A percentile compares a stretch with the other conserved stretches of the same genome.
phyloP scores from a whole-genome alignment of 345 rosid species.

The Brassica rapa region DNA sequence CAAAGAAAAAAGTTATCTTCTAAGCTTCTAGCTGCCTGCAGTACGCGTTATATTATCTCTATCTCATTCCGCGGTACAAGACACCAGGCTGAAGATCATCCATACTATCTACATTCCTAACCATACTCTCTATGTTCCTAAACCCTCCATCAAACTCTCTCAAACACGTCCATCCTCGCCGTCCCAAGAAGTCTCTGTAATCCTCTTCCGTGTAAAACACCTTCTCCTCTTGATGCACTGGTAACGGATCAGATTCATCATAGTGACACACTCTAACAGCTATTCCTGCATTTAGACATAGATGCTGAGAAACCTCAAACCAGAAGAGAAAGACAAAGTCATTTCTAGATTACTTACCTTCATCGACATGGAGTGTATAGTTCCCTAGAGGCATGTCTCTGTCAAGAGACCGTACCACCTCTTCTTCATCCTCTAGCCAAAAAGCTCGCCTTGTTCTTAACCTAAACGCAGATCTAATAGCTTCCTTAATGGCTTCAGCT shows the following conservation, averaged over 20 bases:
- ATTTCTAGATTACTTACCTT: conserved; percentile 70
- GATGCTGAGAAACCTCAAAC: not conserved
- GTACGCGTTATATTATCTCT: conserved; percentile 9
- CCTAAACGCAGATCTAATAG: conserved; percentile 76
- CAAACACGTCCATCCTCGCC: conserved; percentile 70
- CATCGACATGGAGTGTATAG: conserved; percentile 80
- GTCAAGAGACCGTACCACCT: conserved; percentile 76
- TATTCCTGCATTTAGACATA: conserved; percentile 50
- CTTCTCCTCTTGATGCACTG: conserved; percentile 76
- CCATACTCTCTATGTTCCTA: conserved; percentile 73
- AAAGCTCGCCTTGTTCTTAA: conserved; percentile 87
- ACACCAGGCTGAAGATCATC: conserved; percentile 84
- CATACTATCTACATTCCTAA: conserved; percentile 69
- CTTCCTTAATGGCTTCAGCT: conserved; percentile 85
- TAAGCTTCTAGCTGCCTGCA: not conserved
- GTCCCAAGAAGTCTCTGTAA: conserved; percentile 70
- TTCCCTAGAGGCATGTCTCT: conserved; percentile 92
- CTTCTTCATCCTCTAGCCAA: conserved; percentile 97
- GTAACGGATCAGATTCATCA: conserved; percentile 72
- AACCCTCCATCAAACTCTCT: conserved; percentile 69
- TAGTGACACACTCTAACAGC: conserved; percentile 73
- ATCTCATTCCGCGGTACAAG: conserved; percentile 74
- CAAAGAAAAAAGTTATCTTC: not conserved
- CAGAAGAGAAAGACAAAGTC: conserved; percentile 7
- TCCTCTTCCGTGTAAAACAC: conserved; percentile 85